These are phyloP conservation scores for Suillus hirtellus DNA, from an alignment of 768 basidiomycete species.

Conservation along the genomic window DNA sequence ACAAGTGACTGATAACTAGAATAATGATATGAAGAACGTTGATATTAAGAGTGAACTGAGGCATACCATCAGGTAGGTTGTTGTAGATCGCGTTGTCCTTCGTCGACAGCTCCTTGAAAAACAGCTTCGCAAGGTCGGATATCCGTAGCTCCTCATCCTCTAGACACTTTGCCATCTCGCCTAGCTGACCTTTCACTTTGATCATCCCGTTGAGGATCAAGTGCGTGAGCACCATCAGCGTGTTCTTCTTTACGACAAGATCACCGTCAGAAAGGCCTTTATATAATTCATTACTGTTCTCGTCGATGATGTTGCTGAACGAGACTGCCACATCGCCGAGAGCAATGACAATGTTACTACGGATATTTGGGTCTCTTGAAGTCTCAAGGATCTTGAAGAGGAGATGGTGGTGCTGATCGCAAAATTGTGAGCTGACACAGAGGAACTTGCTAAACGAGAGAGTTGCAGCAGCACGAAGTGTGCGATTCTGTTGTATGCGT, in stretches of 20 bases:
- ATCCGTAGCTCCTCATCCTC: conserved; percentile 89
- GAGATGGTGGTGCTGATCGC: conserved; percentile 83
- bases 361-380: conserved; percentile 84
- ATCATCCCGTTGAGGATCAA: conserved; percentile 98
- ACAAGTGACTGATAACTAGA: conserved; percentile 91
- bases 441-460: conserved; percentile 94
- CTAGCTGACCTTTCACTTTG: conserved; percentile 98
- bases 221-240: conserved; percentile 96
- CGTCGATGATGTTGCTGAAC: conserved; percentile 96
- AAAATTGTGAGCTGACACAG: conserved; percentile 92
- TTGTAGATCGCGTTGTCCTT: conserved; percentile 99
- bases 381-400: conserved; percentile 95
- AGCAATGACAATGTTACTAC: conserved; percentile 96
- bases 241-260: conserved; percentile 96
- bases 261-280: conserved; percentile 88
- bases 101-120: conserved; percentile 93
- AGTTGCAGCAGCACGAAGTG: conserved; percentile 82
- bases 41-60: background rate
- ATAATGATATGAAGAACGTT: conserved; percentile 11
- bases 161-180: conserved; percentile 99
- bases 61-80: conserved; percentile 90
- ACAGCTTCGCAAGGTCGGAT: conserved; percentile 93
- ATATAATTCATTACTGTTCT: conserved; percentile 95
- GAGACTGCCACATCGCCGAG: conserved; percentile 97
- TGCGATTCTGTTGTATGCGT: conserved; percentile 62